Evolutionary conservation across 192 early-diverging fungal genomes (phyloP).

Genomic region (Coemansia sp.): DNA sequence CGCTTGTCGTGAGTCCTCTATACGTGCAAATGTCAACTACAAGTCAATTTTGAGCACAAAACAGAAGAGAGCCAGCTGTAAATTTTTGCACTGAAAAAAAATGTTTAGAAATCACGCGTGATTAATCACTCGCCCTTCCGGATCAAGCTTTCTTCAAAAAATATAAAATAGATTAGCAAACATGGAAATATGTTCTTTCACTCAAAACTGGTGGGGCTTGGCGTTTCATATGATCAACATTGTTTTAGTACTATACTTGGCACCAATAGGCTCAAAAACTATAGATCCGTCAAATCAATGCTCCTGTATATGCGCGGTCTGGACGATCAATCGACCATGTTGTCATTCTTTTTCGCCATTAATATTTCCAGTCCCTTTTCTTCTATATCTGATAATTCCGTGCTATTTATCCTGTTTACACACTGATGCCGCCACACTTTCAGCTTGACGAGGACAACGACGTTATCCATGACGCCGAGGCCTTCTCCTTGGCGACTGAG

Average conservation of each 20-base stretch:
- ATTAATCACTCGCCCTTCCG: not conserved
- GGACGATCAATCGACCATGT: not conserved
- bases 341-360: too few species aligned
- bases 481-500: constrained; percentile 33
- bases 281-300: too few species aligned
- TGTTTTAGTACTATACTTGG: too few species aligned
- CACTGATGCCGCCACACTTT: constrained; percentile 31
- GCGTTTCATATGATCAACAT: too few species aligned
- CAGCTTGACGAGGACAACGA: constrained; percentile 54
- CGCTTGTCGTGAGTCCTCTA: constrained; percentile 1
- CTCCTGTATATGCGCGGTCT: not conserved
- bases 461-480: constrained; percentile 5
- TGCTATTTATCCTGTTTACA: not conserved
- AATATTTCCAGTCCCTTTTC: not conserved
- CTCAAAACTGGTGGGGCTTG: too few species aligned
- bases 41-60: not conserved
- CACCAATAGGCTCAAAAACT: too few species aligned
- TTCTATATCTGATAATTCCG: not conserved
- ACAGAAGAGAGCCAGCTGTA: not conserved
- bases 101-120: not conserved
- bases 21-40: not conserved
- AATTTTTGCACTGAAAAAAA: not conserved
- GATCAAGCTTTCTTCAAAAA: too few species aligned
- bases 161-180: too few species aligned
- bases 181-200: too few species aligned